Base-by-base conservation (phyloP, 2,329 filamentous ascomycete species). In the Coleophoma cylindrospora region DNA sequence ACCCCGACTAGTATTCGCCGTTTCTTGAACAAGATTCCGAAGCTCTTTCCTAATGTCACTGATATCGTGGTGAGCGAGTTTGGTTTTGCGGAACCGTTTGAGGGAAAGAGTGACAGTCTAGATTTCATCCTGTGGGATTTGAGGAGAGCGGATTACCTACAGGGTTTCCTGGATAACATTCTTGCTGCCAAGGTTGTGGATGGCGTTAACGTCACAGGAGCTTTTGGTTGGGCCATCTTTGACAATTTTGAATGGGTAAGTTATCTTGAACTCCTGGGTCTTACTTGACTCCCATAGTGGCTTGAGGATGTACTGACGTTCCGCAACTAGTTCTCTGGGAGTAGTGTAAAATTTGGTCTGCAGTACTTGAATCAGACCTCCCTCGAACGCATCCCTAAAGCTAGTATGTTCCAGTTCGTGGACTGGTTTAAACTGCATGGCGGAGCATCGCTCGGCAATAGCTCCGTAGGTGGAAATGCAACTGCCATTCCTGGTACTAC, bases 151-250 rank as follows among this genome's bases (percentile, higher is more conserved):
- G 45, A 47, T 38, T 84, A 83, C 61, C 81, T 81, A 54, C 65
- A 75, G 14, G 71, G 68, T 14, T 83, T 74, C 60, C 64, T 82
- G 60, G 72, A 69, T 1, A 79, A 82, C 56, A 71, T 74, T 1
- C 65, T 83, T 37, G 77, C 76, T 54, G 70, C 77, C 0, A 78
- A 81, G 12, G 74, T 74, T 65, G 72, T 80, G 51, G 79, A 83
- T 45, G 75, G 75, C 0, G 77, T 83, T 0, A 63, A 78, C 43
- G 74, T 81, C 1, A 67, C 75, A 2, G 79, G 77, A 0, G 74
- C 76, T 0, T 71, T 79, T 54, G 74, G 75, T 4, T 83, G 79
- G 79, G 72, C 64, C 9, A 74, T 70, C 17, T 60, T 67, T 2
- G 76, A 81, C 47, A 81, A 80, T 38, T 78, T 74, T 70, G 78